These are phyloP conservation scores for Phytophthora sp. DNA, from an alignment of 352 stramenopile species.

Conservation along the genomic window DNA sequence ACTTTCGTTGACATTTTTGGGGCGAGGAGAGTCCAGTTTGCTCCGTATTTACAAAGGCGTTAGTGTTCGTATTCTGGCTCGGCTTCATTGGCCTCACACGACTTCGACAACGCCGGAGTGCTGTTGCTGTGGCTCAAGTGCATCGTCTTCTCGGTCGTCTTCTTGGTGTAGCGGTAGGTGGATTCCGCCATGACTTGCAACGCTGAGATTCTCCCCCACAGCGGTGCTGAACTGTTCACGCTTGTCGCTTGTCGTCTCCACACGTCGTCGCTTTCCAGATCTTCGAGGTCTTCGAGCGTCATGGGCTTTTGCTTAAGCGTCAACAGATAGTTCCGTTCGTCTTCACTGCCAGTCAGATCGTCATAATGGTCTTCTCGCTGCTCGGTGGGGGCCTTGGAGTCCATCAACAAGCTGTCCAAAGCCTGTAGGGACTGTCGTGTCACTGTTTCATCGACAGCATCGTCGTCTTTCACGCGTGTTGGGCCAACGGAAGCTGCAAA, in stretches of 20 bases:
- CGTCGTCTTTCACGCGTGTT: conserved; percentile 2
- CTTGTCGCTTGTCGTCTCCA: neutral
- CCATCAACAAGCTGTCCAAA: conserved; percentile 19
- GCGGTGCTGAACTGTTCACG: conserved; percentile 4
- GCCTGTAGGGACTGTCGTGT: conserved; percentile 26
- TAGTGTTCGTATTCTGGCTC: too few relatives aligned
- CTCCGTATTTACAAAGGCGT: too few relatives aligned
- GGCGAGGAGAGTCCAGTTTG: too few relatives aligned
- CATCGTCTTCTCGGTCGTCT: conserved; percentile 31
- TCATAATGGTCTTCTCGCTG: conserved; percentile 10
- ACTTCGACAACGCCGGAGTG: neutral
- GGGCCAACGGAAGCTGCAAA: conserved; percentile 29
- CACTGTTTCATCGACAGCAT: conserved; percentile 9
- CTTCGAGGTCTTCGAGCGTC: conserved; percentile 25
- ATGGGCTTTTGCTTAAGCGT: conserved; percentile 16
- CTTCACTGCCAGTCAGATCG: conserved; percentile 17
- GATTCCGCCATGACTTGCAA: conserved; percentile 35
- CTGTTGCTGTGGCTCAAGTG: conserved; percentile 11
- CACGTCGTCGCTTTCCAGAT: neutral
- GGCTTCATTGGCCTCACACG: neutral
- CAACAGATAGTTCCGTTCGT: conserved; percentile 9
- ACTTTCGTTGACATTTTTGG: too few relatives aligned
- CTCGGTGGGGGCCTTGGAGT: conserved; percentile 11
- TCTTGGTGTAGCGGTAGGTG: conserved; percentile 36
- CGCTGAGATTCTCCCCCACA: conserved; percentile 35